Conservation (phyloP, 495 filamentous ascomycete species). For the Bathelium albidoporum region DNA sequence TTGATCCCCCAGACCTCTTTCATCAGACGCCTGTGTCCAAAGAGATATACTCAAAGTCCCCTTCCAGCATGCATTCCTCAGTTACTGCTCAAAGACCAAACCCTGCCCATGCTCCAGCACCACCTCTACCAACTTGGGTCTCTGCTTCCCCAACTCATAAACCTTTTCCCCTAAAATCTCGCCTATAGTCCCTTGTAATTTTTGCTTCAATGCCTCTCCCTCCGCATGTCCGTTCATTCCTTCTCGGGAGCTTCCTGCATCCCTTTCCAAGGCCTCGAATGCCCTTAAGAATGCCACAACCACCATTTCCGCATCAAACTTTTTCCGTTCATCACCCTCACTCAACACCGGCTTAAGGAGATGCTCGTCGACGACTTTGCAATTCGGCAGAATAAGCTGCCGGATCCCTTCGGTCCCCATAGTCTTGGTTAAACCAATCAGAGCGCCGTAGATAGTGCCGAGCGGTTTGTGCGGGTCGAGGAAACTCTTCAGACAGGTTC, state of each 20-base stretch:
- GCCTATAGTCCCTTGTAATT: conserved; percentile 25
- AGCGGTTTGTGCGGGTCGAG: conserved; percentile 73
- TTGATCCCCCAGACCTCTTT: neutral
- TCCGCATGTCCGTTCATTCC: conserved; percentile 23
- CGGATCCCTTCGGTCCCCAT: conserved; percentile 73
- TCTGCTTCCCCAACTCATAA: conserved; percentile 18
- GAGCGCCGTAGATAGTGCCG: conserved; percentile 75
- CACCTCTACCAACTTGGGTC: conserved; percentile 18
- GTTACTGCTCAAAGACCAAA: neutral
- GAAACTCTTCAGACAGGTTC: conserved; percentile 82
- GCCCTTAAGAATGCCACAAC: conserved; percentile 22
- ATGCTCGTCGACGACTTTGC: conserved; percentile 59
- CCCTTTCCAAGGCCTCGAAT: conserved; percentile 21
- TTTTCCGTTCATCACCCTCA: conserved; percentile 23
- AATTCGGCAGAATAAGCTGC: conserved; percentile 67
- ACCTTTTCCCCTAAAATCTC: conserved; percentile 26
- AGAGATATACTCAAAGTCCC: neutral
- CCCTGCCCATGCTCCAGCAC: conserved; percentile 19
- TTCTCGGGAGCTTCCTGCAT: conserved; percentile 4
- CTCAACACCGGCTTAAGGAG: conserved; percentile 50
- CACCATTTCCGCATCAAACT: conserved; percentile 27
- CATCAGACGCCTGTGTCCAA: neutral
- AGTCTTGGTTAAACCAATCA: conserved; percentile 63
- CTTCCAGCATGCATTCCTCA: neutral
- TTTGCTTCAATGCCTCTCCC: conserved; percentile 18